phyloP scores from a whole-genome alignment of 306 rosid genomes.

The Pterocarpus macrocarpus region DNA sequence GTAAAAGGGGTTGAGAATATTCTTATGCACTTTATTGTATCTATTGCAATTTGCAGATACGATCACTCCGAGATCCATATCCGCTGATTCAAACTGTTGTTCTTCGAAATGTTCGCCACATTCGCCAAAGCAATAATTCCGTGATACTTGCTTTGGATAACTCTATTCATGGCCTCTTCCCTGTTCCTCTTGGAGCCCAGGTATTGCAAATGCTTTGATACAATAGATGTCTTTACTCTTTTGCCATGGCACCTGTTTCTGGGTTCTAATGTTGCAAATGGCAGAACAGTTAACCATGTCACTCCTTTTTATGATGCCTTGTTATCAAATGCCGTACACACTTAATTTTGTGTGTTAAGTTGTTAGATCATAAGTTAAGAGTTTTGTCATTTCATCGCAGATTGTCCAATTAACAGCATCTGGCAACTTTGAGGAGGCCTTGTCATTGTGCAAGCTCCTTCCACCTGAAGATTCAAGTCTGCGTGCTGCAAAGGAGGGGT shows the following conservation, averaged over 20 bases:
- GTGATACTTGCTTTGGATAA: conserved; percentile 76
- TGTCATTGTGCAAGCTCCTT: conserved; percentile 98
- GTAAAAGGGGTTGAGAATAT: conserved; percentile 35
- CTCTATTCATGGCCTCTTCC: conserved; percentile 90
- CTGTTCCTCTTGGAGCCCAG: conserved; percentile 99
- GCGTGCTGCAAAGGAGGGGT: conserved; percentile 95
- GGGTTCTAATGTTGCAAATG: conserved; percentile 37
- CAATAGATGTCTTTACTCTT: background rate
- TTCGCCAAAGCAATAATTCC: conserved; percentile 68
- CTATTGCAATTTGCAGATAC: conserved; percentile 69
- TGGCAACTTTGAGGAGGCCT: conserved; percentile 96
- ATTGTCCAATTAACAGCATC: conserved; percentile 98
- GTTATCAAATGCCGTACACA: conserved; percentile 5
- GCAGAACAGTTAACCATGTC: conserved; percentile 26
- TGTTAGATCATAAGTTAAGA: conserved; percentile 37
- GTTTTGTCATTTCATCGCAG: conserved; percentile 57
- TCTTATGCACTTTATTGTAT: conserved; percentile 34
- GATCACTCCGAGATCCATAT: conserved; percentile 88
- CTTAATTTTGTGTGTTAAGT: conserved; percentile 17
- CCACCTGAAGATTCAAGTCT: conserved; percentile 97
- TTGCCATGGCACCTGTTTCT: conserved; percentile 19
- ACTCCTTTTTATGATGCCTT: conserved; percentile 29
- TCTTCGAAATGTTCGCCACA: conserved; percentile 83
- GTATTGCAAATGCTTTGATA: conserved; percentile 52
- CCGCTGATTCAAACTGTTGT: conserved; percentile 93